Evolutionary conservation across 495 filamentous ascomycete species (phyloP).

Genomic region (Neurospora sp.): DNA sequence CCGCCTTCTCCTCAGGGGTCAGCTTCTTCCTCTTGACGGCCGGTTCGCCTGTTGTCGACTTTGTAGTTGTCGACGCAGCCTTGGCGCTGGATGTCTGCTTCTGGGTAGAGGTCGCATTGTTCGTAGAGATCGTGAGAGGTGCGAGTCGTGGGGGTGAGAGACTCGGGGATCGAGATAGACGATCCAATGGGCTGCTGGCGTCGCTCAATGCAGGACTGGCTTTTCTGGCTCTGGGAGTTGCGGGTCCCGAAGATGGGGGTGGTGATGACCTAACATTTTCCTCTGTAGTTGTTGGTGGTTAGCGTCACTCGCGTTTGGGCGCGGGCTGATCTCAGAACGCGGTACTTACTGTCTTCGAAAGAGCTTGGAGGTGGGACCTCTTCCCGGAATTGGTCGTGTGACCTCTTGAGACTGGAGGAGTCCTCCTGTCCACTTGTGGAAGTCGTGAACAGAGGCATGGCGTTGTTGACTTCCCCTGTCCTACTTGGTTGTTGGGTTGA

Average conservation of each 20-base stretch:
- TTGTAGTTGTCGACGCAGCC: neutral
- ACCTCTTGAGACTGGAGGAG: slow-evolving; percentile 21
- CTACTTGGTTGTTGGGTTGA: neutral
- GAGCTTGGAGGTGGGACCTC: slow-evolving; percentile 6
- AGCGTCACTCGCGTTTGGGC: neutral
- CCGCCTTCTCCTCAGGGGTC: slow-evolving; percentile 42
- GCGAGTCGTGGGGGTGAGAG: slow-evolving; percentile 10
- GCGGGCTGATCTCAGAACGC: neutral
- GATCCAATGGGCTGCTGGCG: slow-evolving; percentile 22
- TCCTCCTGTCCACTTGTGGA: slow-evolving; percentile 29
- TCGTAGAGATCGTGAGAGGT: neutral
- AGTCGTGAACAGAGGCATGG: slow-evolving; percentile 30
- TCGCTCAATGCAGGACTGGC: slow-evolving; percentile 26
- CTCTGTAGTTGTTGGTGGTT: slow-evolving; percentile 7
- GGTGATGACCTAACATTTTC: slow-evolving; percentile 10
- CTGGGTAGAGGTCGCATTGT: slow-evolving; percentile 2
- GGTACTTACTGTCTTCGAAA: slow-evolving; percentile 11
- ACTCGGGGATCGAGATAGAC: slow-evolving; percentile 20
- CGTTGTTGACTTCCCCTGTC: neutral
- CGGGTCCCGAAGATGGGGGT: neutral
- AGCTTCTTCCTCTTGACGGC: slow-evolving; percentile 42
- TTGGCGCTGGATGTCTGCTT: neutral
- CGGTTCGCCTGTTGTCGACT: slow-evolving; percentile 11
- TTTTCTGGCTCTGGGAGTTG: slow-evolving; percentile 13
- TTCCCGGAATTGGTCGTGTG: slow-evolving; percentile 25